Evolutionary conservation across 371 early-diverging fungal species (phyloP), one percentile per base, ranked within the genome.

Genomic region (Rhizopus sp.): DNA sequence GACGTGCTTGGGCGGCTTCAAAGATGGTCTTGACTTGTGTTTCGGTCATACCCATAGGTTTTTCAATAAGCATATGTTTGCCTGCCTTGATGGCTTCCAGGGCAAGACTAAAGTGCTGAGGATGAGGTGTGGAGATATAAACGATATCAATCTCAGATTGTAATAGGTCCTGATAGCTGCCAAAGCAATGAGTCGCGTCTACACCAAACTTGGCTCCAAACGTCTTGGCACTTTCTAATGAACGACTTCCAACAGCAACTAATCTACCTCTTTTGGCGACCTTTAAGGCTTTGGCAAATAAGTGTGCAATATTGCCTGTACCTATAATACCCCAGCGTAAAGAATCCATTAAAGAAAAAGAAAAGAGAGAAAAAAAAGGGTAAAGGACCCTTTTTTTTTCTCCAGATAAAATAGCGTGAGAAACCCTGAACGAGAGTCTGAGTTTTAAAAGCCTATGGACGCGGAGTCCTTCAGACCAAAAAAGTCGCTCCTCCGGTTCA

Each of bases 41-140:
- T 30, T 71, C 69, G 53, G 63, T 74, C 70, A 77, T 73, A 8
- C 76, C 73, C 64, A 80, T 69, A 7, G 83, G 83, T 34, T 82
- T 82, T 46, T 82, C 83, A 16, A 73, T 65, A 29, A 82, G 62
- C 42, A 79, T 66, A 46, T 80, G 75, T 40, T 82, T 82, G 30
- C 68, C 65, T 12, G 71, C 66, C 10, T 72, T 55, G 0, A 69
- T 70, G 0, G 74, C 60, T 6, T 48, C 59, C 0, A 70, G 38
- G 29, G 79, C 73, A 15, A 78, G 51, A 7, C 69, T 73, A 37
- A 56, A 69, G 55, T 82, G 83, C 5, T 71, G 62, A 31, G 76
- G 77, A 38, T 78, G 77, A 17, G 81, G 83, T 1, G 79, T 72
- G 12, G 66, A 66, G 17, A 82, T 73, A 39, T 77, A 74, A 5